Evolutionary conservation across 352 stramenopile species (phyloP).

Genomic region (Pseudoperonospora humuli): DNA sequence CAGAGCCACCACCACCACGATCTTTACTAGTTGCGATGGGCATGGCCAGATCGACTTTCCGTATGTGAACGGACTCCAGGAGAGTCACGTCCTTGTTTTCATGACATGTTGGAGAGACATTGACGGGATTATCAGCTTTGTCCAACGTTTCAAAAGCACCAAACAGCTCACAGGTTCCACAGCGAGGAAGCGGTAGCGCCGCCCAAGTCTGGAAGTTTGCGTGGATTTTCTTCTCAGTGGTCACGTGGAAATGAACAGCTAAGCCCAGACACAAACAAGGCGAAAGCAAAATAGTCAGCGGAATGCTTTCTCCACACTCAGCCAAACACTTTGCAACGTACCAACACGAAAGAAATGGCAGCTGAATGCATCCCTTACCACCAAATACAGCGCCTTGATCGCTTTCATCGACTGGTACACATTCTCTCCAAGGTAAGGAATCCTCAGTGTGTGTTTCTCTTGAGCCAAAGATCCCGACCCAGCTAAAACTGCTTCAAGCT

Average conservation of each 20-base stretch:
- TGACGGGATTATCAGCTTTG: not conserved
- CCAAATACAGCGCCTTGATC: slow-evolving; percentile 31
- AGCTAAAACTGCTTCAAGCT: slow-evolving; percentile 7
- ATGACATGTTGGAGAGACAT: slow-evolving; percentile 15
- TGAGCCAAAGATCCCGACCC: not conserved
- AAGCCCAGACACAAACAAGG: not conserved
- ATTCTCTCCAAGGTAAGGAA: slow-evolving; percentile 14
- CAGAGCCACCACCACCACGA: not conserved
- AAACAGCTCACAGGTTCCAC: slow-evolving; percentile 46
- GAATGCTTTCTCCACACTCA: not conserved
- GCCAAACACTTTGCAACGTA: slow-evolving; percentile 19
- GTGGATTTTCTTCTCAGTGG: slow-evolving; percentile 3
- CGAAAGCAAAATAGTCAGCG: slow-evolving; percentile 1
- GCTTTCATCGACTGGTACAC: slow-evolving; percentile 10
- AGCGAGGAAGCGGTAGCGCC: slow-evolving; percentile 37
- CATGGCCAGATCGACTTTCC: no score
- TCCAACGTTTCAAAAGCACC: slow-evolving; percentile 5
- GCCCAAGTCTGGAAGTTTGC: slow-evolving; percentile 32
- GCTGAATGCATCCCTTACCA: slow-evolving; percentile 39
- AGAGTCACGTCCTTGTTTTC: slow-evolving; percentile 27
- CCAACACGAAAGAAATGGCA: slow-evolving; percentile 56
- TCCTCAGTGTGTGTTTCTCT: slow-evolving; percentile 8
- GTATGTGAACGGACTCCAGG: slow-evolving; percentile 13
- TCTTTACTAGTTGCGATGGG: not conserved
- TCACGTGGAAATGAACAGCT: slow-evolving; percentile 17